Base-by-base conservation (phyloP, 495 filamentous ascomycete genomes). In the Podospora fimiseda region DNA sequence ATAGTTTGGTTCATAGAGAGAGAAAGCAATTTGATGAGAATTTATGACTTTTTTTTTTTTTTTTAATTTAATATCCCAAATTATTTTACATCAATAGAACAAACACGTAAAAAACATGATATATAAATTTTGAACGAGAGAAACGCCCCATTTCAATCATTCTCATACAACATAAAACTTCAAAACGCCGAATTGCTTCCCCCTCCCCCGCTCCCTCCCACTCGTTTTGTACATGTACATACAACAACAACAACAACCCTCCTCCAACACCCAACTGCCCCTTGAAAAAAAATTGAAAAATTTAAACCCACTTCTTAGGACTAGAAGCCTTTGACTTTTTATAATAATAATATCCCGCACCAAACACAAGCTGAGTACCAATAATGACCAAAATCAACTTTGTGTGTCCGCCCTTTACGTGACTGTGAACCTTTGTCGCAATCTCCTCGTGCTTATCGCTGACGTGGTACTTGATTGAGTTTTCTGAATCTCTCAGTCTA, bases 301-400 rank as follows among this genome's bases (percentile, higher is more conserved):
- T 24, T 57, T 60, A 98, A 58, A 98, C 70, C 69, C 90, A 98
- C 68, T 98, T 98, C 82, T 96, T 96, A 27, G 90, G 89, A 62
- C 79, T 77, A 54, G 78, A 80, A n/a, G n/a, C n/a, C 70, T 86
- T 84, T 58, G 84, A 81, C 55, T 83, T 76, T 77, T 96, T 95
- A 71, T 97, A 96, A 42, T 84, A 63, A 18, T 91, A 61, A 67
- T 90, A 98, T 15, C 73, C 79, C 7, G 62, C 81, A 2, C 80
- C 80, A 18, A 93, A 65, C 62, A 90, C 48, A 20, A 84, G 62
- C 73, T 97, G 91, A 60, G 88, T 82, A 24, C 79, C 81, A 43
- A 98, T 74, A 38, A 95, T 76, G 33, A 90, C 68, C 65, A 86
- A 77, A 52, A 95, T 73, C 59, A 94, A 81, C 60, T 81, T 77